A percentile compares a stretch with the other conserved stretches of the same genome.
Evolutionary conservation across 352 stramenopile species (phyloP).

Genomic region (Phytophthora sp.): DNA sequence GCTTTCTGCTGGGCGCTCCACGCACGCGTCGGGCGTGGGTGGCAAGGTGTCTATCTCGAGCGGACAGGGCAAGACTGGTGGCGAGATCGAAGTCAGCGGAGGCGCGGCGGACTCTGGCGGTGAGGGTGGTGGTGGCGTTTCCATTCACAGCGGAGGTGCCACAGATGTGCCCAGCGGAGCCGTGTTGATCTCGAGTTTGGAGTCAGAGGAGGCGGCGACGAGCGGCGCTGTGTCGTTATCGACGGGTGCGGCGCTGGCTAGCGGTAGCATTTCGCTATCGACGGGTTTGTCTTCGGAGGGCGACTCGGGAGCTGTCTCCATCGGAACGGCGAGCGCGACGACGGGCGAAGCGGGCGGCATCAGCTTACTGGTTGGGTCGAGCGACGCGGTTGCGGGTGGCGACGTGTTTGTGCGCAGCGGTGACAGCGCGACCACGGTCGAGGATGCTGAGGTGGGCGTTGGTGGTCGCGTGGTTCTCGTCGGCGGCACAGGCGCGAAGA

Average conservation of each 20-base stretch:
- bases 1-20: too few relatives aligned
- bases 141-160: too few relatives aligned
- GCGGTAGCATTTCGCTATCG: slow-evolving; percentile 4
- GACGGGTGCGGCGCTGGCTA: not conserved
- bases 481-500: not conserved
- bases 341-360: not conserved
- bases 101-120: too few relatives aligned
- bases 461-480: slow-evolving; percentile 11
- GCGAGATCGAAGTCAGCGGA: too few relatives aligned
- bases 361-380: slow-evolving; percentile 6
- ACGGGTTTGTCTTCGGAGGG: not conserved
- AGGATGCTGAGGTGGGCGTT: not conserved
- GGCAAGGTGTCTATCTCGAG: too few relatives aligned
- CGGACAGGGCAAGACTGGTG: too few relatives aligned
- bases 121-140: too few relatives aligned
- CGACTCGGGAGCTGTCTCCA: not conserved
- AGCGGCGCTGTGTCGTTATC: not conserved
- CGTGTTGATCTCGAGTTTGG: too few relatives aligned
- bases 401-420: slow-evolving; percentile 8
- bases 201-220: too few relatives aligned
- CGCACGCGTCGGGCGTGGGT: too few relatives aligned
- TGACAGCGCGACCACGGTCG: not conserved
- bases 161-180: too few relatives aligned
- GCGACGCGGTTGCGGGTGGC: not conserved
- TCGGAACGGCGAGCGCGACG: slow-evolving; percentile 1